A percentile compares a stretch with the other conserved stretches of the same genome.
Evolutionary conservation across 352 stramenopile genomes (phyloP).

Genomic region (Phytopythium sindhum): DNA sequence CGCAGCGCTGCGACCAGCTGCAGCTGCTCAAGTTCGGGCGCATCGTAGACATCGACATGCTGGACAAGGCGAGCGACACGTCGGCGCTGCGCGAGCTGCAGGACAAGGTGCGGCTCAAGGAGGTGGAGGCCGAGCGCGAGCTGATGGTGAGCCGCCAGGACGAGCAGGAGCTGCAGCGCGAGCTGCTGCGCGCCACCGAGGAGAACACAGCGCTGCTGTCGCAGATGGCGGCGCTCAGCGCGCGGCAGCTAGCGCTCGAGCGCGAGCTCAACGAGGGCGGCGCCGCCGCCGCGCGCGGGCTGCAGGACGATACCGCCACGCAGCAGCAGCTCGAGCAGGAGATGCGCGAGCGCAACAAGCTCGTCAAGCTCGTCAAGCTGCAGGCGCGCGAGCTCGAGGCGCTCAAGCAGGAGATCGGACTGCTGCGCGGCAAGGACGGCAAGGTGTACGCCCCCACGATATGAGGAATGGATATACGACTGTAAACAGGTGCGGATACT

Average conservation of each 20-base stretch:
- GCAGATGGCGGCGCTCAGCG: slow-evolving; percentile 72
- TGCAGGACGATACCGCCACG: slow-evolving; percentile 44
- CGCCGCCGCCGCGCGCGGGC: slow-evolving; percentile 33
- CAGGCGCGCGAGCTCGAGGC: slow-evolving; percentile 90
- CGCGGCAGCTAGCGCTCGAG: slow-evolving; percentile 80
- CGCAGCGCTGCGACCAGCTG: slow-evolving; percentile 72
- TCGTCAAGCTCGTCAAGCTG: slow-evolving; percentile 89
- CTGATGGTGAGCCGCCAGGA: slow-evolving; percentile 40
- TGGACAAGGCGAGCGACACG: slow-evolving; percentile 86
- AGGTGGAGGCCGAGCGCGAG: slow-evolving; percentile 64
- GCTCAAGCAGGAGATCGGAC: slow-evolving; percentile 87
- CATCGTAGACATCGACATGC: slow-evolving; percentile 81
- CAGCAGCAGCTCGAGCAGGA: slow-evolving; percentile 55
- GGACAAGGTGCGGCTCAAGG: slow-evolving; percentile 65
- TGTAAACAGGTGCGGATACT: not conserved
- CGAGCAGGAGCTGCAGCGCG: slow-evolving; percentile 59
- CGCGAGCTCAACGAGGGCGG: slow-evolving; percentile 72
- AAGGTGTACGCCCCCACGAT: slow-evolving; percentile 57
- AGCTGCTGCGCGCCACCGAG: slow-evolving; percentile 78
- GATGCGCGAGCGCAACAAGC: slow-evolving; percentile 85
- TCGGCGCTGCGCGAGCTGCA: slow-evolving; percentile 66
- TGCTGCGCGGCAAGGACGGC: slow-evolving; percentile 81
- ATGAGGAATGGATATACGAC: slow-evolving; percentile 13
- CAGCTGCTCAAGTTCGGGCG: slow-evolving; percentile 81
- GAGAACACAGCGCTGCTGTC: slow-evolving; percentile 83